phyloP scores from a whole-genome alignment of 495 filamentous ascomycete genomes.

The Amniculicola lignicola region DNA sequence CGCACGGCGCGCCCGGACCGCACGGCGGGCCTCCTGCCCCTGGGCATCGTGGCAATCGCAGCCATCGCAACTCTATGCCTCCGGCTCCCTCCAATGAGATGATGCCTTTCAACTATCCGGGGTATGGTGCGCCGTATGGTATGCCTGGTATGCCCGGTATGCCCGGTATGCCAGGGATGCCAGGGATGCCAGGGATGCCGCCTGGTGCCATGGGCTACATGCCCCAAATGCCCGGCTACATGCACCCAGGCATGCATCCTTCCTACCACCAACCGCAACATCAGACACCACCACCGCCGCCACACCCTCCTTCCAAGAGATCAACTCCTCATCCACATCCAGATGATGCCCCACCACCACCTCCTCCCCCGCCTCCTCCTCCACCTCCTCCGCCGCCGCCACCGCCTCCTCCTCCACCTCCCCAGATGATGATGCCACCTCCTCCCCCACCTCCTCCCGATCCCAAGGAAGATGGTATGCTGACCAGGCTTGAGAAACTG shows the following conservation, averaged over 20 bases:
- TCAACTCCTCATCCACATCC: conserved; percentile 22
- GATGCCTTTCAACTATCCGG: conserved; percentile 31
- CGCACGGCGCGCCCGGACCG: neutral
- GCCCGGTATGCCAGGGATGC: conserved; percentile 29
- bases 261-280: conserved; percentile 14
- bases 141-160: conserved; percentile 11
- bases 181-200: too few species aligned
- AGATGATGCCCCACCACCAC: conserved; percentile 10
- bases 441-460: conserved; percentile 26
- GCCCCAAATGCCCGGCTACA: too few species aligned
- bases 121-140: conserved; percentile 30
- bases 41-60: conserved; percentile 17
- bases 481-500: conserved; percentile 14
- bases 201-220: too few species aligned
- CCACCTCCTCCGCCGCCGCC: conserved; percentile 19
- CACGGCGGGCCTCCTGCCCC: conserved; percentile 1
- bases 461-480: conserved; percentile 15
- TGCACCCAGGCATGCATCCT: conserved; percentile 29
- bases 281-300: conserved; percentile 21
- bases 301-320: conserved; percentile 23
- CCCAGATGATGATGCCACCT: conserved; percentile 11
- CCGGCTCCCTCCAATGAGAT: conserved; percentile 30
- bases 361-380: conserved; percentile 8
- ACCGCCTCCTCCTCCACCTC: conserved; percentile 9
- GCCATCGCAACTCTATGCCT: conserved; percentile 34